Evolutionary conservation across 1,284 basidiomycete species (phyloP).

Genomic region (Entoloma clypeatum): DNA sequence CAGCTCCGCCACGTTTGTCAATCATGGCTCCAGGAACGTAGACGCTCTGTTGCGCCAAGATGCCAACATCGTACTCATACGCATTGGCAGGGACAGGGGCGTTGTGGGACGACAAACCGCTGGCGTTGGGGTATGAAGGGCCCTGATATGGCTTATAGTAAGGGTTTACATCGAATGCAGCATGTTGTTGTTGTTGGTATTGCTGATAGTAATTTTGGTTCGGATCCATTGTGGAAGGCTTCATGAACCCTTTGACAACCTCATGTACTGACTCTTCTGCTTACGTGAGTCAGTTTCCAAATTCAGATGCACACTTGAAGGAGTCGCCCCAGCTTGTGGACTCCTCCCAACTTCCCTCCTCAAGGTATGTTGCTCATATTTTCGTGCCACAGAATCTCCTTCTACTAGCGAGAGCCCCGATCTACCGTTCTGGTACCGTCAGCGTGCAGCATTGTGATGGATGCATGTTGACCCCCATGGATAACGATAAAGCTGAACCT

Average conservation of each 20-base stretch:
- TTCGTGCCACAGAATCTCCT: background rate
- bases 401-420: background rate
- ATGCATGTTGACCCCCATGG: slow-evolving; percentile 25
- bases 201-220: slow-evolving; percentile 48
- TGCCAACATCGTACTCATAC: slow-evolving; percentile 85
- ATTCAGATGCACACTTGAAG: no score
- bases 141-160: slow-evolving; percentile 76
- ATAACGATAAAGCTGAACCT: slow-evolving; percentile 31
- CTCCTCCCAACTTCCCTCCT: slow-evolving; percentile 37
- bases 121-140: slow-evolving; percentile 65
- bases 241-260: no score
- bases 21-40: slow-evolving; percentile 87
- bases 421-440: background rate
- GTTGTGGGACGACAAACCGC: slow-evolving; percentile 61
- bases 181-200: slow-evolving; percentile 35
- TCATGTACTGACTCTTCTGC: no score
- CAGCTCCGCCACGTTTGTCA: slow-evolving; percentile 79
- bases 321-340: no score
- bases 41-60: slow-evolving; percentile 82
- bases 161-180: slow-evolving; percentile 62
- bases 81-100: slow-evolving; percentile 86
- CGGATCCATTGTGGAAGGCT: slow-evolving; percentile 48
- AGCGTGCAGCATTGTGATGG: slow-evolving; percentile 16
- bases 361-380: slow-evolving; percentile 48
- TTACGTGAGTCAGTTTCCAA: no score